Conservation (phyloP, 176 grass and related monocot genomes). For the Elymus sibiricus region DNA sequence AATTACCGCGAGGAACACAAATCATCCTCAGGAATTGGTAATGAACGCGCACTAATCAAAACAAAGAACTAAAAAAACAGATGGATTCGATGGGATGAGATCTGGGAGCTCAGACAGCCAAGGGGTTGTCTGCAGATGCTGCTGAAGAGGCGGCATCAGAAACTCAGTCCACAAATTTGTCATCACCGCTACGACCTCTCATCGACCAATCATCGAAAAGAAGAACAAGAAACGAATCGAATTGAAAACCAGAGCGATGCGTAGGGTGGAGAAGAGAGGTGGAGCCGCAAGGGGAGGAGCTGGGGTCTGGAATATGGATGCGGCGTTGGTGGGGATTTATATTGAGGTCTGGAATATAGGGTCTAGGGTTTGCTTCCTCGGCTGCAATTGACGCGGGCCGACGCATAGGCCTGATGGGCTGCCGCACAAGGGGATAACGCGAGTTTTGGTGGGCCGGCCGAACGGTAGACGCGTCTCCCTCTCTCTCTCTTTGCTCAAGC, state of each 20-base stretch:
- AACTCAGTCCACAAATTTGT: conserved; percentile 63
- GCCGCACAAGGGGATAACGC: too few species aligned
- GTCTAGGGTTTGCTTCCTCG: background rate
- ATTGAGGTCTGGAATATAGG: background rate
- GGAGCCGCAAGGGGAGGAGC: too few species aligned
- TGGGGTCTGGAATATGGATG: too few species aligned
- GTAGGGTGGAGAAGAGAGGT: too few species aligned
- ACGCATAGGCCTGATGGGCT: background rate
- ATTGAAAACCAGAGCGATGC: too few species aligned
- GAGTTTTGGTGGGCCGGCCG: too few species aligned
- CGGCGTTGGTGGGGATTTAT: background rate
- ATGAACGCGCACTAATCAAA: conserved; percentile 6
- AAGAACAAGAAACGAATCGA: too few species aligned
- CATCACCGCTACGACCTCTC: conserved; percentile 28
- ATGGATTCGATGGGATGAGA: background rate
- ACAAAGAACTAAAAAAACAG: too few species aligned
- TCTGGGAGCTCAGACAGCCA: conserved; percentile 29
- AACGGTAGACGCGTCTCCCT: too few species aligned
- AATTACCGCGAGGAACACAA: conserved; percentile 47
- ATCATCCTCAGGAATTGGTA: conserved; percentile 64
- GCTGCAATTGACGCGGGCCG: background rate
- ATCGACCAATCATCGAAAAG: too few species aligned
- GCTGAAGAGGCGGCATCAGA: conserved; percentile 40
- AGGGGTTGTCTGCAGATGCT: conserved; percentile 63
- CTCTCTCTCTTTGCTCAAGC: too few species aligned